Percentiles rank a stretch among this genome's conserved stretches.
phyloP scores from a whole-genome alignment of 306 rosid species.

The Rubus idaeus region DNA sequence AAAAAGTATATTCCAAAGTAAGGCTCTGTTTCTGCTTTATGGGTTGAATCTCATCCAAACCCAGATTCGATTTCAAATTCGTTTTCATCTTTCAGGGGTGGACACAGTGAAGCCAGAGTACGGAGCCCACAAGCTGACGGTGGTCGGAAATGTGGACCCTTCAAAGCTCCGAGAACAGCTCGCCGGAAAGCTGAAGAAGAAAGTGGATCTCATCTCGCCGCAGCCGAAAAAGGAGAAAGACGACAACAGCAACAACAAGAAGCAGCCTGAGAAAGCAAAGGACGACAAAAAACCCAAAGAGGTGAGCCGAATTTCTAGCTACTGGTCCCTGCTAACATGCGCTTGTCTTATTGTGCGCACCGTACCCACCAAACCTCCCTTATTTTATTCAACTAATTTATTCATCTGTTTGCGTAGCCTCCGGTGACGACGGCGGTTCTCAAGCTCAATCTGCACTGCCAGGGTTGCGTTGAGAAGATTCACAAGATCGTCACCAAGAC shows the following conservation, averaged over 20 bases:
- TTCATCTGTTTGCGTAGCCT: slow-evolving; percentile 32
- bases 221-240: slow-evolving; percentile 47
- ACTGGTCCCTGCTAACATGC: slow-evolving; percentile 18
- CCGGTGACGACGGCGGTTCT: slow-evolving; percentile 59
- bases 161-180: slow-evolving; percentile 45
- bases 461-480: slow-evolving; percentile 63
- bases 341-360: background rate
- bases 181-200: slow-evolving; percentile 47
- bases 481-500: slow-evolving; percentile 35
- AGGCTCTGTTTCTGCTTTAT: background rate
- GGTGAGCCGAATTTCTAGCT: slow-evolving; percentile 28
- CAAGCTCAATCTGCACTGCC: slow-evolving; percentile 64
- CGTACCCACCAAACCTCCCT: background rate
- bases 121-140: slow-evolving; percentile 52
- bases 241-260: slow-evolving; percentile 25
- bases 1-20: background rate
- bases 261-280: slow-evolving; percentile 34
- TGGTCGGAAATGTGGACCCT: slow-evolving; percentile 57
- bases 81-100: slow-evolving; percentile 39
- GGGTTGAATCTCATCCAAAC: background rate
- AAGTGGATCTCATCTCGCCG: slow-evolving; percentile 59
- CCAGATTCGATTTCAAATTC: background rate
- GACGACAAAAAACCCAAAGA: slow-evolving; percentile 55
- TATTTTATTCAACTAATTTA: background rate
- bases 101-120: slow-evolving; percentile 40